phyloP scores from a whole-genome alignment of 306 rosid genomes.

The Delonix regia region DNA sequence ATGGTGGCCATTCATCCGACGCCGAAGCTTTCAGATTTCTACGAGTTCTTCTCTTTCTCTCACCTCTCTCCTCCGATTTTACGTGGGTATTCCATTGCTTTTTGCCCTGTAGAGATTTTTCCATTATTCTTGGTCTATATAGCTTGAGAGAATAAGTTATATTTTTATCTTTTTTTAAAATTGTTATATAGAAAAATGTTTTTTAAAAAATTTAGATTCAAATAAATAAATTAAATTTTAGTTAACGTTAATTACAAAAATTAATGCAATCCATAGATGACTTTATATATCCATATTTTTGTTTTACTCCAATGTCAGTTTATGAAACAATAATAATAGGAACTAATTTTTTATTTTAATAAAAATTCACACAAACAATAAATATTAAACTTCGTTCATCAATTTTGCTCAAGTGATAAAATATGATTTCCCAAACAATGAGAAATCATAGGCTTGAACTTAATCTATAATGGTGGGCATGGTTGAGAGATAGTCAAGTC shows the following conservation, averaged over 20 bases:
- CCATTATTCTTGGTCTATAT: not conserved
- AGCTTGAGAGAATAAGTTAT: not conserved
- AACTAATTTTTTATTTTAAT: not conserved
- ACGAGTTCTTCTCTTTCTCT: slow-evolving; percentile 84
- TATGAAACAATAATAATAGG: not conserved
- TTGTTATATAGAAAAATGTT: not conserved
- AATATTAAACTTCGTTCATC: not conserved
- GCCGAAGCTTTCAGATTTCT: slow-evolving; percentile 91
- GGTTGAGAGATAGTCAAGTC: not conserved
- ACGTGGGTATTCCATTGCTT: slow-evolving; percentile 49
- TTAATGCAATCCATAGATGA: not conserved
- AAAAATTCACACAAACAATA: not conserved
- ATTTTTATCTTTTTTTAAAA: not conserved
- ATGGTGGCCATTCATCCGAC: slow-evolving; percentile 92
- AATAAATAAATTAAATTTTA: not conserved
- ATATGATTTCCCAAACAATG: not conserved
- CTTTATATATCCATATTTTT: not conserved
- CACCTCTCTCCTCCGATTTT: slow-evolving; percentile 76
- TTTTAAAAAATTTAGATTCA: not conserved
- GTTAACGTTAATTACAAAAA: not conserved
- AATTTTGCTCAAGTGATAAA: not conserved
- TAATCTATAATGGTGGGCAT: not conserved
- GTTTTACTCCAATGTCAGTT: not conserved
- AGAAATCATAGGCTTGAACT: not conserved
- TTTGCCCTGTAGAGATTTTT: not conserved